phyloP scores from a whole-genome alignment of 805 yeast genomes.

The Isabelozyma gotoi region DNA sequence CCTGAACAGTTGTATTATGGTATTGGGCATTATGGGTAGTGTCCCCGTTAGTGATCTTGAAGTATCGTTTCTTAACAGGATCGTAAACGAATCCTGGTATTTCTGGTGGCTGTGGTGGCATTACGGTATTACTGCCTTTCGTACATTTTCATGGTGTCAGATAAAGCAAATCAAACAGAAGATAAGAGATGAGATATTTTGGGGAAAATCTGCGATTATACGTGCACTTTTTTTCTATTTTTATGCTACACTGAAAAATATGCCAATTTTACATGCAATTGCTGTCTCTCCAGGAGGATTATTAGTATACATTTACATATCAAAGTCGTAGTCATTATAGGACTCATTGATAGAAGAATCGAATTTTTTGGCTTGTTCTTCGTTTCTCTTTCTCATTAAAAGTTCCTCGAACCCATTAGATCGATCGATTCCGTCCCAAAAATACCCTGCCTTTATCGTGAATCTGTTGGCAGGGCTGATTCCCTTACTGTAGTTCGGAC shows the following conservation, averaged over 20 bases:
- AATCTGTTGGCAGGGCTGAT: constrained; percentile 69
- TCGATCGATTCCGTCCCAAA: constrained; percentile 88
- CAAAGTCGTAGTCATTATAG: constrained; percentile 1
- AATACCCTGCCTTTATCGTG: constrained; percentile 69
- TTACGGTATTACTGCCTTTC: no score
- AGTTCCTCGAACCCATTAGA: constrained; percentile 81
- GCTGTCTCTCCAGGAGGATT: no score
- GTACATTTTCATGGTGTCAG: no score
- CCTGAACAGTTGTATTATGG: constrained; percentile 28
- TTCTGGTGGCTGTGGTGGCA: constrained; percentile 10
- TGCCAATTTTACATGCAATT: no score
- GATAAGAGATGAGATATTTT: neutral
- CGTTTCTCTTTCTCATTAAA: constrained; percentile 46
- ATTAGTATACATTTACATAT: neutral
- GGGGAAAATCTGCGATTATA: neutral
- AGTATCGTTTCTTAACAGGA: constrained; percentile 23
- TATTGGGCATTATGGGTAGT: constrained; percentile 12
- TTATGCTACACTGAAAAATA: no score
- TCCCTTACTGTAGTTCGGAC: constrained; percentile 53
- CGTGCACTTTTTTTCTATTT: neutral
- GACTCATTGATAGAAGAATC: neutral
- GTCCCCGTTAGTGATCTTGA: constrained; percentile 33
- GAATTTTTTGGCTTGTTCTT: constrained; percentile 13
- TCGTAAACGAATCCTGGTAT: constrained; percentile 37
- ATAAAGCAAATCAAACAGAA: neutral